Percentiles rank a stretch among this genome's conserved stretches.
These are phyloP conservation scores for Irpex lacteus DNA, from an alignment of 1,284 basidiomycete species.

Conservation along the genomic window DNA sequence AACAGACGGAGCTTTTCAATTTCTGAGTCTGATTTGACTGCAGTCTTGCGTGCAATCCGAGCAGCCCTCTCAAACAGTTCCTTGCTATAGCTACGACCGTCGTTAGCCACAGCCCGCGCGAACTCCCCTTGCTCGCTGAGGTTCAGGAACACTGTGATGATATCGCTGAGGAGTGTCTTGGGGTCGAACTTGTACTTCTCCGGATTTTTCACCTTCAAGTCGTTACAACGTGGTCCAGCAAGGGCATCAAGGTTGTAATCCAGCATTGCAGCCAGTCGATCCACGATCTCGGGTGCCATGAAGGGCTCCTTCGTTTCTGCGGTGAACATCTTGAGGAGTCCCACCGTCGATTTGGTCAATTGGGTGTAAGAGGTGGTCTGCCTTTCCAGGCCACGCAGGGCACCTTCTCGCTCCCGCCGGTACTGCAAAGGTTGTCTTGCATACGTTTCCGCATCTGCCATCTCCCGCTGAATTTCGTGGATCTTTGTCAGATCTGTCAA, in stretches of 20 bases:
- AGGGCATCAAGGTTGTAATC: slow-evolving; percentile 93
- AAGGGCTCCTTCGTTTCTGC: slow-evolving; percentile 91
- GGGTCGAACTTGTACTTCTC: slow-evolving; percentile 93
- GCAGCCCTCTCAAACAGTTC: slow-evolving; percentile 84
- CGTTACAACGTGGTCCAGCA: slow-evolving; percentile 82
- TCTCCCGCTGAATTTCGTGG: slow-evolving; percentile 81
- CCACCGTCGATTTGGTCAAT: slow-evolving; percentile 86
- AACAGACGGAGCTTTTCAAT: slow-evolving; percentile 74
- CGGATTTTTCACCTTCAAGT: slow-evolving; percentile 84
- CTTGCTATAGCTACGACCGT: slow-evolving; percentile 89
- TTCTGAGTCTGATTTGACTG: slow-evolving; percentile 82
- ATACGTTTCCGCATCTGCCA: slow-evolving; percentile 76
- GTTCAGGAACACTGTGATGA: slow-evolving; percentile 92
- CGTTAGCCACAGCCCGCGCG: slow-evolving; percentile 85
- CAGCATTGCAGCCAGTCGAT: slow-evolving; percentile 94
- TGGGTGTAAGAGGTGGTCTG: slow-evolving; percentile 85
- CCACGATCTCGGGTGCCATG: slow-evolving; percentile 96
- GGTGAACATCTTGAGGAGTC: slow-evolving; percentile 89
- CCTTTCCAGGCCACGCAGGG: slow-evolving; percentile 77
- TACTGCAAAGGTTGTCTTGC: slow-evolving; percentile 64
- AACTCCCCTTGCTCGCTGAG: slow-evolving; percentile 81
- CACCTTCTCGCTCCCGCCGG: slow-evolving; percentile 82
- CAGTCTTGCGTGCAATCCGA: slow-evolving; percentile 57
- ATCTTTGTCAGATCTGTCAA: slow-evolving; percentile 88
- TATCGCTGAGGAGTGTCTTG: slow-evolving; percentile 78